Conservation (phyloP, 129 eudicot genomes). For the Sambucus nigra region DNA sequence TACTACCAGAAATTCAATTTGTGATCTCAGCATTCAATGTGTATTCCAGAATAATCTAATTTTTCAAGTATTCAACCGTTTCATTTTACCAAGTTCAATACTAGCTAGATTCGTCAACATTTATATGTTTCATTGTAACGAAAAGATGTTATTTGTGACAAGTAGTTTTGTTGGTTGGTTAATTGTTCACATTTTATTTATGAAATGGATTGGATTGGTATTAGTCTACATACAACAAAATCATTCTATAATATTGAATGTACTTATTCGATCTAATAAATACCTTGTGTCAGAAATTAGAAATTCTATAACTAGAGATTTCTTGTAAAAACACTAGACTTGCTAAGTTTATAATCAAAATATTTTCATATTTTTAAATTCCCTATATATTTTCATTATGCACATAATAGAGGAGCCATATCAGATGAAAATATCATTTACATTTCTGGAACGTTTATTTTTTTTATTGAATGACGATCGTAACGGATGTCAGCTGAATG, state of each 20-base stretch:
- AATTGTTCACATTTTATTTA: neutral
- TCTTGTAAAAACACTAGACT: too few species aligned
- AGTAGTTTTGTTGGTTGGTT: constrained; percentile 1
- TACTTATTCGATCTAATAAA: neutral
- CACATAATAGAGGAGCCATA: too few species aligned
- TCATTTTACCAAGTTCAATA: constrained; percentile 1
- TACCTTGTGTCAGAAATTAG: too few species aligned
- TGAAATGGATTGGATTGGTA: constrained; percentile 1
- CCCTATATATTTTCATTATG: too few species aligned
- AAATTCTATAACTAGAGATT: too few species aligned
- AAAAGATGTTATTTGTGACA: constrained; percentile 4
- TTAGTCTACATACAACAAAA: neutral
- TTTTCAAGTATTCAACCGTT: neutral
- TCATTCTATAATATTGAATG: neutral
- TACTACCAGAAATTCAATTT: too few species aligned
- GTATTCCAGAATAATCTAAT: neutral
- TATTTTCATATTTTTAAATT: too few species aligned
- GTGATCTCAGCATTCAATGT: neutral
- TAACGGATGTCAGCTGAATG: too few species aligned
- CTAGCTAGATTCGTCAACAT: constrained; percentile 2
- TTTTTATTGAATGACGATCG: too few species aligned
- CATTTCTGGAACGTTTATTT: too few species aligned
- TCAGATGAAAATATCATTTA: too few species aligned
- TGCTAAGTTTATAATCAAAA: too few species aligned
- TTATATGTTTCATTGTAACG: neutral